Base-by-base conservation (phyloP, 768 basidiomycete species). In the Postia placenta region DNA sequence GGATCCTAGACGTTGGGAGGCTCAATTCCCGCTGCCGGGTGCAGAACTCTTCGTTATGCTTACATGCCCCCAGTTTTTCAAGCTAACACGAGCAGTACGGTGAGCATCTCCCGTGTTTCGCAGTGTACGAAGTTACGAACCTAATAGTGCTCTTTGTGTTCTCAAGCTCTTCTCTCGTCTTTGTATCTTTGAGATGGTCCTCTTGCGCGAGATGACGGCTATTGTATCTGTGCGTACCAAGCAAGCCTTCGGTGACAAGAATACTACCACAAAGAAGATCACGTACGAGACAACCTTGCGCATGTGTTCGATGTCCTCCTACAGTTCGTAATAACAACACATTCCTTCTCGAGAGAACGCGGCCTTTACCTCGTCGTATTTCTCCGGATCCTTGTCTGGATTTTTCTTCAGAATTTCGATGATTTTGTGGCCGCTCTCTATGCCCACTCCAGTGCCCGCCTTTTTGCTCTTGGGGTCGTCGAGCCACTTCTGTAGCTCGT, bases 1-100 rank as follows among this genome's bases (percentile, higher is more conserved):
- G 64, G 60, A 27, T 67, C 62, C 64, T 68, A 45, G 12, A 26
- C n/a, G n/a, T n/a, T n/a, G n/a, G n/a, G n/a, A n/a, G n/a, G 41
- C 38, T 4, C 25, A 47, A 28, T 15, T 25, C 5, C 24, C 17
- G 5, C 37, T 1, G 19, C 23, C 4, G 7, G 11, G 11, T 20
- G 19, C 6, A 7, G 1, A 26, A 4, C 19, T 12, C 17, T 17
- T n/a, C 7, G 14, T 11, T 9, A 25, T 4, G 53, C 64, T 49
- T 42, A 66, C 66, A 49, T 67, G 67, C 22, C 67, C 62, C 64
- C 64, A 66, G 42, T 67, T 66, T 35, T 62, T 63, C 39, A 66
- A 38, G 37, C 64, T 67, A 33, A n/a, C 17, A 44, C 2, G 17
- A 39, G 27, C 12, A 6, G 11, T 33, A 28, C 15, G n/a, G 37